These are phyloP conservation scores for Ganoderma boninense DNA, from an alignment of 1,284 basidiomycete genomes.

Conservation along the genomic window DNA sequence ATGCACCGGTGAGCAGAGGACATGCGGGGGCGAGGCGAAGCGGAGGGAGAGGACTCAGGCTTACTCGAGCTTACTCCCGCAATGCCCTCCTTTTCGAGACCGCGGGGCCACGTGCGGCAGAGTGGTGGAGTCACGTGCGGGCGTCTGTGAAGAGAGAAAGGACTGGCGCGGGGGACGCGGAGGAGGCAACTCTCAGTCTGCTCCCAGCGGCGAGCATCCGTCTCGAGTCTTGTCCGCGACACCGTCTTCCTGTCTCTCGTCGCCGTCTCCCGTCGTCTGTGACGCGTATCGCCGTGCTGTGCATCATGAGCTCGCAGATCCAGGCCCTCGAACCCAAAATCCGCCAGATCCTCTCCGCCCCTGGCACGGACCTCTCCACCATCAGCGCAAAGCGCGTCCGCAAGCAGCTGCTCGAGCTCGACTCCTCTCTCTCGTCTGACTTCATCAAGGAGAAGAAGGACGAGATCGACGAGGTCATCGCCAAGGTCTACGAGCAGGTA, in stretches of 20 bases:
- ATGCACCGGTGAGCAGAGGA: neutral
- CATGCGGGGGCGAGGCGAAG: neutral
- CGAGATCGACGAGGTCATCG: constrained; percentile 67
- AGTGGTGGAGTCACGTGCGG: neutral
- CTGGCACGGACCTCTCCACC: constrained; percentile 72
- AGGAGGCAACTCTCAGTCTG: constrained; percentile 2
- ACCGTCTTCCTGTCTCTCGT: neutral
- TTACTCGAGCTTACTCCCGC: neutral
- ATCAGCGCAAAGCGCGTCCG: constrained; percentile 84
- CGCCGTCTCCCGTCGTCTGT: constrained; percentile 16
- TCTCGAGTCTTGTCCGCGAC: neutral
- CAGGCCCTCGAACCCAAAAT: constrained; percentile 63
- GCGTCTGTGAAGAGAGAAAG: neutral
- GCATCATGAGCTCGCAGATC: constrained; percentile 36
- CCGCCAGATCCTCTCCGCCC: constrained; percentile 70
- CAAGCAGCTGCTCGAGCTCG: constrained; percentile 62
- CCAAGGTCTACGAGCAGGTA: constrained; percentile 65
- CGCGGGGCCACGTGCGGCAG: neutral
- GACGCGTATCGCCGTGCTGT: neutral
- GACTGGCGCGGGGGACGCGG: neutral
- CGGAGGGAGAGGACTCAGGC: neutral
- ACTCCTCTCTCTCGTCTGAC: constrained; percentile 60
- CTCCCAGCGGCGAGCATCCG: neutral
- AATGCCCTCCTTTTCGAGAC: neutral
- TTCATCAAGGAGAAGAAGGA: constrained; percentile 65